Percentiles rank a stretch among this genome's conserved stretches.
These are phyloP conservation scores for Herpetospermum pedunculosum DNA, from an alignment of 306 rosid species.

Conservation along the genomic window DNA sequence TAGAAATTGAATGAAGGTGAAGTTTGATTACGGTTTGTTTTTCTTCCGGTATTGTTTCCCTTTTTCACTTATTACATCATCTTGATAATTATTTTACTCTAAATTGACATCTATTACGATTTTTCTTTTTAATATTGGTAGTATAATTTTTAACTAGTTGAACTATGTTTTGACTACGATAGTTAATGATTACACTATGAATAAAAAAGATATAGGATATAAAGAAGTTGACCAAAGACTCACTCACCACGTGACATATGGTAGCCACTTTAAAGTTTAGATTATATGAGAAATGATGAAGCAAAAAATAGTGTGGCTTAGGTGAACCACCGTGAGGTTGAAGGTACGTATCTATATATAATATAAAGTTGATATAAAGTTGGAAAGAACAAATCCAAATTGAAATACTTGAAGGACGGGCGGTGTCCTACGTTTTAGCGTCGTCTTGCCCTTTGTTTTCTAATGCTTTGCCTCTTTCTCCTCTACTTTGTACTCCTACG, in stretches of 20 bases:
- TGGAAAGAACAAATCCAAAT: not conserved
- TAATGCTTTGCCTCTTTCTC: not conserved
- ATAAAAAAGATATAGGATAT: too few species aligned
- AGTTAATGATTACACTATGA: too few species aligned
- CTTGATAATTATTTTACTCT: too few species aligned
- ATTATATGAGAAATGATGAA: not conserved
- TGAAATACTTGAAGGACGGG: not conserved
- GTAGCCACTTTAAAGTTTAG: not conserved
- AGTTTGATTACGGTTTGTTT: too few species aligned
- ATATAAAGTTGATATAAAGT: not conserved
- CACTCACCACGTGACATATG: not conserved
- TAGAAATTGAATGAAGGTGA: too few species aligned
- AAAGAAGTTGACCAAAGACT: not conserved
- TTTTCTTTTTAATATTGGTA: too few species aligned
- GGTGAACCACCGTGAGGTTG: not conserved
- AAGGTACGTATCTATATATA: not conserved
- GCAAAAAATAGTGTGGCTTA: not conserved
- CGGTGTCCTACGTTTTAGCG: not conserved
- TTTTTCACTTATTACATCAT: too few species aligned
- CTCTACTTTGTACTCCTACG: not conserved
- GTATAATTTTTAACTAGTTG: too few species aligned
- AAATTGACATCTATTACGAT: too few species aligned
- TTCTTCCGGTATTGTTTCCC: too few species aligned
- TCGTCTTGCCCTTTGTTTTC: not conserved
- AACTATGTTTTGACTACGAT: too few species aligned